Evolutionary conservation across 78 protist species (phyloP), one percentile per base, ranked within the genome.

Genomic region (Chrysochromulina tobinii): DNA sequence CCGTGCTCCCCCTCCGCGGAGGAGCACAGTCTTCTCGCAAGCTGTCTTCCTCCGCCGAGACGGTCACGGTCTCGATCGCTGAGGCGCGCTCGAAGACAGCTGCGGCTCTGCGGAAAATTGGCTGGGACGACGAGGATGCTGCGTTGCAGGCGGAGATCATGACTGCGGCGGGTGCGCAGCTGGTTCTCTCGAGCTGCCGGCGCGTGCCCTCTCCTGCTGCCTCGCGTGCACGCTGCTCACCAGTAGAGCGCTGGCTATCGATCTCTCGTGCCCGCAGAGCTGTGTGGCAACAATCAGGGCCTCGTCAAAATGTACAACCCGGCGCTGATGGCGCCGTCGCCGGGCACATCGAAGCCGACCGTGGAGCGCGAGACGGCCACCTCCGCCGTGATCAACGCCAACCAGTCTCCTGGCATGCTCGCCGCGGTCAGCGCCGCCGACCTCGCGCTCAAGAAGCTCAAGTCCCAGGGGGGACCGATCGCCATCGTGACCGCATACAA

Each of bases 231-330:
- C 38, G 38, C 38, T 38, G 38, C 38, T 38, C 38, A 38, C 38
- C 38, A 38, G 38, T 38, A 38, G 38, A 38, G 38, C 38, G 38
- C 38, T 38, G 38, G 38, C 38, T 38, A 0, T 38, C 38, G 38
- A 38, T 38, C 38, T 38, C 38, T 38, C 38, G 38, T 38, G 38
- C 38, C 38, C 25, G 84, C 84, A 4, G 84, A 75, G 84, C 84
- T 75, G 4, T 75, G 84, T 8, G 84, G 84, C 84, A 75, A 75
- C 84, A 75, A 75, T 58, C 84, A 75, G 84, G 84, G 84, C 59
- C 59, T 75, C 58, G 84, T 75, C 23, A 75, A 75, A 12, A 75
- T 75, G 84, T 75, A 51, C 84, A 4, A 75, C 25, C 84, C 84
- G 53, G 17, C 58, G 84, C 84, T 75, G 38, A 75, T 75, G 84